A percentile compares a stretch with the other conserved stretches of the same genome.
These are phyloP conservation scores for Fusarium citri DNA, from an alignment of 2,329 filamentous ascomycete species.

Conservation along the genomic window DNA sequence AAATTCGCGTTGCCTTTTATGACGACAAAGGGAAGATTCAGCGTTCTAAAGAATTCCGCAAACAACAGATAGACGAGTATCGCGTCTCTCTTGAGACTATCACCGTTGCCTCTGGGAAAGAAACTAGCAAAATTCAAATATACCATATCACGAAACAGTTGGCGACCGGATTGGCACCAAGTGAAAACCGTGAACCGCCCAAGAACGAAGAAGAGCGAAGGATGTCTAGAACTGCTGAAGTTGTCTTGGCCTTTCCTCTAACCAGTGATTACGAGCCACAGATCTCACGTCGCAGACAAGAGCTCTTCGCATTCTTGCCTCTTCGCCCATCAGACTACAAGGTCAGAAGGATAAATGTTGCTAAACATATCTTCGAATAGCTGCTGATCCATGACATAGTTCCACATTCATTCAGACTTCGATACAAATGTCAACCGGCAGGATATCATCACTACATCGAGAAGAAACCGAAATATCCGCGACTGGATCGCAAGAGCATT, in stretches of 20 bases:
- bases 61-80: slow-evolving; percentile 3
- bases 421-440: slow-evolving; percentile 28
- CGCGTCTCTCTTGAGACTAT: slow-evolving; percentile 15
- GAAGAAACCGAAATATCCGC: slow-evolving; percentile 16
- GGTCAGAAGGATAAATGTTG: no score
- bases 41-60: slow-evolving; percentile 12
- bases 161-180: not conserved
- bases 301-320: slow-evolving; percentile 33
- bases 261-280: not conserved
- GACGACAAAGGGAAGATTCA: not conserved
- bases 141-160: slow-evolving; percentile 26
- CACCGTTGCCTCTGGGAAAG: not conserved
- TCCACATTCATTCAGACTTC: slow-evolving; percentile 36
- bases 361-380: no score
- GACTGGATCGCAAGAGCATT: slow-evolving; percentile 18
- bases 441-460: slow-evolving; percentile 22
- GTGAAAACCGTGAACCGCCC: slow-evolving; percentile 24
- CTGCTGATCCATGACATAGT: slow-evolving; percentile 12
- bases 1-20: slow-evolving; percentile 19
- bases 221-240: slow-evolving; percentile 5
- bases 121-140: not conserved
- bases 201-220: not conserved
- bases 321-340: slow-evolving; percentile 17
- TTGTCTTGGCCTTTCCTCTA: slow-evolving; percentile 38
- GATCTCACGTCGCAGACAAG: not conserved